These are phyloP conservation scores for Pichia sp. DNA, from an alignment of 1,139 yeast genomes.

Conservation along the genomic window DNA sequence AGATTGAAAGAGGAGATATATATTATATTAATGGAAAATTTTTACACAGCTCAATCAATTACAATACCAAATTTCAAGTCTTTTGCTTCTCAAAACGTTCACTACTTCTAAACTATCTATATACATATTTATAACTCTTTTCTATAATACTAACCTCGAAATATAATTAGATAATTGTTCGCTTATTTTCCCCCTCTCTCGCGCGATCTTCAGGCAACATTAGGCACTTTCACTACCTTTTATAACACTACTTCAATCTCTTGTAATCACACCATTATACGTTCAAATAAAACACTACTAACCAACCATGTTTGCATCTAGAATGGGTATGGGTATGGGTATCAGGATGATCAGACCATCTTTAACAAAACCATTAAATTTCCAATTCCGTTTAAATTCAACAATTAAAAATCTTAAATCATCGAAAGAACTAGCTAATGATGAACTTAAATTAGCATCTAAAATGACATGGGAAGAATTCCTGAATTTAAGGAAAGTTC, in stretches of 20 bases:
- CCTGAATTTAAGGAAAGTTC: slow-evolving; percentile 65
- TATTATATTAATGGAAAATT: no score
- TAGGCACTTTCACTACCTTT: background rate
- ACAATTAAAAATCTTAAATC: slow-evolving; percentile 8
- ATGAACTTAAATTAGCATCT: slow-evolving; percentile 20
- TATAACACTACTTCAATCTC: background rate
- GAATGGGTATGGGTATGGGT: slow-evolving; percentile 9
- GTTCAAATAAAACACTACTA: no score
- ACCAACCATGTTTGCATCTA: slow-evolving; percentile 10
- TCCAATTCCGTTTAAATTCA: slow-evolving; percentile 14
- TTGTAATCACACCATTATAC: no score
- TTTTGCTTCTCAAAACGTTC: background rate
- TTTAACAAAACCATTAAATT: slow-evolving; percentile 1
- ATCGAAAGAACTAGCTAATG: slow-evolving; percentile 7
- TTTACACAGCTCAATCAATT: no score
- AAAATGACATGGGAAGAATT: slow-evolving; percentile 68
- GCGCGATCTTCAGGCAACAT: background rate
- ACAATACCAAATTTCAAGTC: background rate
- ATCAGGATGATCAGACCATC: slow-evolving; percentile 9
- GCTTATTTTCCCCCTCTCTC: background rate
- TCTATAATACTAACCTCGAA: background rate
- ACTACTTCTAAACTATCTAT: no score
- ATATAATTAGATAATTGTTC: background rate
- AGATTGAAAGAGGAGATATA: background rate
- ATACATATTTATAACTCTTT: background rate